phyloP scores from a whole-genome alignment of 495 filamentous ascomycete genomes.

The Platismatia glauca region DNA sequence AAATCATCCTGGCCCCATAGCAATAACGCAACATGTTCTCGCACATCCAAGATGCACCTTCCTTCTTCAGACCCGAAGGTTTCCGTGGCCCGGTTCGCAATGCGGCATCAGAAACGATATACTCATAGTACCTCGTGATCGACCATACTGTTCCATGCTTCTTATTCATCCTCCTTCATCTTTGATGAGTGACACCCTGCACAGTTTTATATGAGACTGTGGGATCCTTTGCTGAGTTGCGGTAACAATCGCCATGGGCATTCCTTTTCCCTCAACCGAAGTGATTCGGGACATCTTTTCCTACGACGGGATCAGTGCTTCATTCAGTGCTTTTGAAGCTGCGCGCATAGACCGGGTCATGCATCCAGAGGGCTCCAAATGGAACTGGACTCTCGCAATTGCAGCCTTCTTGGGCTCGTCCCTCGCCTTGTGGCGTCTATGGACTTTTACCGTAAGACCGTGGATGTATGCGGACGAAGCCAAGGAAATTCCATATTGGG shows the following conservation, averaged over 20 bases:
- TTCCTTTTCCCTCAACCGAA: background rate
- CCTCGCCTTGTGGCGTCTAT: conserved; percentile 21
- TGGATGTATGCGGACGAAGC: conserved; percentile 25
- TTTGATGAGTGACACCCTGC: background rate
- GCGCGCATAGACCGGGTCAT: background rate
- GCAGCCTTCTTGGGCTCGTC: background rate
- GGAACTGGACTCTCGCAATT: background rate
- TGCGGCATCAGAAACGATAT: too few relatives aligned
- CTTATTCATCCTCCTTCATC: background rate
- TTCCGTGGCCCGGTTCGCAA: too few relatives aligned
- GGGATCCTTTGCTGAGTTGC: background rate
- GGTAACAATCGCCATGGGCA: background rate
- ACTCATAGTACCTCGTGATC: background rate
- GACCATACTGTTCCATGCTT: background rate
- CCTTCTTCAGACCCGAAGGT: too few relatives aligned
- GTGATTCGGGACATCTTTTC: background rate
- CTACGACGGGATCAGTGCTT: background rate
- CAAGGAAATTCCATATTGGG: conserved; percentile 27
- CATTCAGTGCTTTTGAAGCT: background rate
- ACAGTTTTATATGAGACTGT: background rate
- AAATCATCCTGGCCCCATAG: too few relatives aligned
- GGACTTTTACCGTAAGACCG: conserved; percentile 26
- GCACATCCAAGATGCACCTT: too few relatives aligned
- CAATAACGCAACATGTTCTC: too few relatives aligned
- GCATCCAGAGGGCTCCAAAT: background rate